Evolutionary conservation across 2,329 filamentous ascomycete species (phyloP), one percentile per base, ranked within the genome.

Genomic region (Cercospora sp.): DNA sequence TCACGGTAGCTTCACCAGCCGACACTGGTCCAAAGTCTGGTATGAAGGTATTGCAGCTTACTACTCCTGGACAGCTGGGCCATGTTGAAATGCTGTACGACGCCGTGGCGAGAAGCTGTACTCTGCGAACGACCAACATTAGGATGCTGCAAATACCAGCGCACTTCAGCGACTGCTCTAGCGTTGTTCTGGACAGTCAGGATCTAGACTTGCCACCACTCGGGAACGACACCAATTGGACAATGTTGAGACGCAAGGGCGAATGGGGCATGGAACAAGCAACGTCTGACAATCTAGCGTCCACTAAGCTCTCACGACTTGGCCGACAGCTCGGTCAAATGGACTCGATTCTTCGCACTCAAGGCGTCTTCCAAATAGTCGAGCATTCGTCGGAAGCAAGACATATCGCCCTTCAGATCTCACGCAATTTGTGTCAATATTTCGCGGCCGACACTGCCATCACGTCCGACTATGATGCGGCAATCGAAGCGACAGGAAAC

Each of bases 391-490:
- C 75, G 45, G 65, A 72, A 64, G 78, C 73, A 20, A 48, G 71
- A n/a, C 68, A 77, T 13, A 72, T 84, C 51, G 85, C 85, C 1
- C 72, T 87, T 4, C 86, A 88, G 70, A 80, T 87, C 48, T 85
- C 86, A 28, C 83, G 85, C 33, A 88, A 87, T 71, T 77, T 88
- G 3, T 81, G 84, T 68, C 86, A 88, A 72, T 88, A 88, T 72
- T 87, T 86, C 75, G 81, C 79, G 60, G 86, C 85, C 18, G 86
- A 87, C 71, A 79, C 83, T 1, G 71, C 78, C 7, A 81, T 87
- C 60, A 62, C 77, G 6, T 64, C 73, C 12, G 60, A 72, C 64
- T 73, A 75, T 61, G 65, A 67, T 6, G 51, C 62, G n/a, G 66
- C 71, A 7, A 23, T 66, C 6, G 48, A 67, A 8, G 57, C 73